A percentile compares a stretch with the other conserved stretches of the same genome.
Evolutionary conservation across 1,284 basidiomycete genomes (phyloP).

Genomic region (Phylloboletellus chloephorus): DNA sequence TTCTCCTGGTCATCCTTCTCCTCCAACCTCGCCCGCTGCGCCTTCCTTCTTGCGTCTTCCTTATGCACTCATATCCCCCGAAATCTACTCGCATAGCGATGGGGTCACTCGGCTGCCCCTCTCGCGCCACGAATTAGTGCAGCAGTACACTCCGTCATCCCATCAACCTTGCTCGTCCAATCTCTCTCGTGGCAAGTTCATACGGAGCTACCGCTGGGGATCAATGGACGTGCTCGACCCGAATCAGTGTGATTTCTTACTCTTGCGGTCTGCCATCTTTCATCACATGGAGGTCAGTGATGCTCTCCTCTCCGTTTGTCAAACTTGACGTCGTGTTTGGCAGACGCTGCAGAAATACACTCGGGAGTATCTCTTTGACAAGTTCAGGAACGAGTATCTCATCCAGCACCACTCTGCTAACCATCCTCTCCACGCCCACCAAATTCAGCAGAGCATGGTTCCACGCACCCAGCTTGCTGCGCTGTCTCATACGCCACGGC

Average conservation of each 20-base stretch:
- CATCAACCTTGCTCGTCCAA: constrained; percentile 41
- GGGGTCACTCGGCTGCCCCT: constrained; percentile 53
- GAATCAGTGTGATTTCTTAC: constrained; percentile 70
- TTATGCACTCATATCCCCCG: constrained; percentile 75
- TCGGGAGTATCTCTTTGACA: constrained; percentile 74
- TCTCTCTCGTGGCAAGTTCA: constrained; percentile 54
- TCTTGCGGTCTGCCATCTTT: constrained; percentile 68
- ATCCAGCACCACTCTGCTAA: constrained; percentile 44
- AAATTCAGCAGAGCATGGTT: constrained; percentile 35
- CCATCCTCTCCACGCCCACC: constrained; percentile 41
- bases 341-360: constrained; percentile 80
- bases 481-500: constrained; percentile 49
- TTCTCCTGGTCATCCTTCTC: constrained; percentile 44
- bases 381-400: constrained; percentile 60
- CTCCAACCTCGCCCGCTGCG: constrained; percentile 56
- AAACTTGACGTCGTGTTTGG: constrained; percentile 15
- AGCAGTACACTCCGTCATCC: constrained; percentile 59
- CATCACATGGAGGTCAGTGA: constrained; percentile 72
- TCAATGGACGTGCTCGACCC: constrained; percentile 71
- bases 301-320: constrained; percentile 21
- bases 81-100: constrained; percentile 73
- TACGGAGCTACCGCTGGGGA: constrained; percentile 74
- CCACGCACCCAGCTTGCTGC: constrained; percentile 37
- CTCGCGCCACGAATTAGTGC: constrained; percentile 60
- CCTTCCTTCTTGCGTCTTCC: constrained; percentile 59